Conservation (phyloP, 1,139 yeast species). For the Meyerozyma smithsonii region DNA sequence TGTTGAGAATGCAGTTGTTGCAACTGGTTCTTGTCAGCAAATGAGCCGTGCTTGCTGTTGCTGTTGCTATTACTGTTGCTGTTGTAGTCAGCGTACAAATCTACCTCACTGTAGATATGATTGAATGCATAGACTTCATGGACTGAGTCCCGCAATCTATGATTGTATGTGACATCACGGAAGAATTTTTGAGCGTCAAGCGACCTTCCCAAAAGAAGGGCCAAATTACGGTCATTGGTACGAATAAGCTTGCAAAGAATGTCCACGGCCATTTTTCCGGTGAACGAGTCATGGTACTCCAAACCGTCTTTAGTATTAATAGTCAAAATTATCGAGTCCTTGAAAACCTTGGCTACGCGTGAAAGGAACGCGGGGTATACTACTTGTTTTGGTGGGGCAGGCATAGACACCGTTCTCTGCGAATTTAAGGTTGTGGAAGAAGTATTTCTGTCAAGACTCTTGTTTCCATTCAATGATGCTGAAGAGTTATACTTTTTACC, state of each 20-base stretch:
- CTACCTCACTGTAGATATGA: slow-evolving; percentile 46
- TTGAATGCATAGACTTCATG: slow-evolving; percentile 87
- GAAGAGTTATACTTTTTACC: slow-evolving; percentile 39
- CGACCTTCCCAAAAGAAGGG: slow-evolving; percentile 83
- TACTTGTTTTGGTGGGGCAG: slow-evolving; percentile 44
- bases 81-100: slow-evolving; percentile 30
- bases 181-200: slow-evolving; percentile 91
- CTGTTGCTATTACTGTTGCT: slow-evolving; percentile 13
- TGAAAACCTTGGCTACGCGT: slow-evolving; percentile 75
- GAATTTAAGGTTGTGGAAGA: slow-evolving; percentile 28
- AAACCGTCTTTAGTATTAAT: slow-evolving; percentile 91
- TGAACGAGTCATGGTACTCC: slow-evolving; percentile 89
- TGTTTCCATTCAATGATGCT: slow-evolving; percentile 21
- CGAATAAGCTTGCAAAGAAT: slow-evolving; percentile 77
- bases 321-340: slow-evolving; percentile 64
- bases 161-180: slow-evolving; percentile 95
- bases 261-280: slow-evolving; percentile 94
- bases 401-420: slow-evolving; percentile 31
- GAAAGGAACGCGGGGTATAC: slow-evolving; percentile 90
- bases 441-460: slow-evolving; percentile 26
- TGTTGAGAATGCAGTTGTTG: slow-evolving; percentile 9
- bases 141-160: slow-evolving; percentile 80
- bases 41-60: slow-evolving; percentile 31
- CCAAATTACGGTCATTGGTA: slow-evolving; percentile 88
- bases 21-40: slow-evolving; percentile 15